A percentile compares a stretch with the other conserved stretches of the same genome.
These are phyloP conservation scores for rapeseed (Brassica napus) DNA, from an alignment of 345 rosid species.

Conservation along the genomic window Da-Ae NC_063440.1:20206001-20206500, in stretches of 20 bases:
- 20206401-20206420: conserved; percentile 19
- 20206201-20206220: conserved; percentile 80
- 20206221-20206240: background rate
- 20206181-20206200: conserved; percentile 90
- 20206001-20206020: conserved; percentile 74
- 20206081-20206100: conserved; percentile 17
- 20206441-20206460: conserved; percentile 93
- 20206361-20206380: background rate
- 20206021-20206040: conserved; percentile 84
- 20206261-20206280: background rate
- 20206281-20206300: conserved; percentile 89
- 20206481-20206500: conserved; percentile 90
- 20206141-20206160: conserved; percentile 99
- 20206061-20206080: conserved; percentile 3
- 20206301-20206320: conserved; percentile 89
- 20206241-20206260: background rate
- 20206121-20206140: conserved; percentile 81
- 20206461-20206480: conserved; percentile 99
- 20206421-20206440: conserved; percentile 80
- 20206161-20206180: conserved; percentile 98
- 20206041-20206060: conserved; percentile 20
- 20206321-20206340: conserved; percentile 98
- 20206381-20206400: conserved; percentile 1
- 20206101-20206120: conserved; percentile 49
- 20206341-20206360: conserved; percentile 64